Conservation (phyloP, 2,329 filamentous ascomycete genomes). For the Thielaviopsis punctulata region DNA sequence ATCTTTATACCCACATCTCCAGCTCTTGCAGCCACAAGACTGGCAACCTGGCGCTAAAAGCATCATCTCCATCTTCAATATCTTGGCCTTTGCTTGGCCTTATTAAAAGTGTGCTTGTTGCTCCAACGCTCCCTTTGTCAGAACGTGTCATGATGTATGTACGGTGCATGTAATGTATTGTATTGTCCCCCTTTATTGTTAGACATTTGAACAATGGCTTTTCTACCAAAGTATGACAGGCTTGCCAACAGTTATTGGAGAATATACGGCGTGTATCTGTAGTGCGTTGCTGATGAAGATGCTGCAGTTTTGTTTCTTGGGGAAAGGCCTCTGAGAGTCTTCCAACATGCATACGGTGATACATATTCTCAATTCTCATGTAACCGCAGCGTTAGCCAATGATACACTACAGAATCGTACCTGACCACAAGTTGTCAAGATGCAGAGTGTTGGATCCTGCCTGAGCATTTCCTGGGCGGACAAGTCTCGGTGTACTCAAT, state of each 20-base stretch:
- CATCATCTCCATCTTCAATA: neutral
- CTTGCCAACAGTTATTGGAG: neutral
- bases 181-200: neutral
- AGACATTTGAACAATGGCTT: neutral
- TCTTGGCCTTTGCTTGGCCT: neutral
- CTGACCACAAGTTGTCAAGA: neutral
- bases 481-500: neutral
- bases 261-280: neutral
- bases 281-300: neutral
- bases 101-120: neutral
- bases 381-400: neutral
- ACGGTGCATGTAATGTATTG: neutral
- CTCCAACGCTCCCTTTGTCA: neutral
- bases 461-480: neutral
- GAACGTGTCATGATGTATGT: neutral
- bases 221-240: neutral
- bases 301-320: neutral
- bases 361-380: neutral
- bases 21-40: neutral
- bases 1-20: no score
- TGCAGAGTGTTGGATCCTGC: neutral
- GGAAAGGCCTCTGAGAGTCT: neutral
- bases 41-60: neutral
- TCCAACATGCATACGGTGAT: neutral
- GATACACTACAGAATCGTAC: neutral